These are phyloP conservation scores for Gracilariopsis chorda DNA, from an alignment of 23 red algal species.

Conservation along the genomic window DNA sequence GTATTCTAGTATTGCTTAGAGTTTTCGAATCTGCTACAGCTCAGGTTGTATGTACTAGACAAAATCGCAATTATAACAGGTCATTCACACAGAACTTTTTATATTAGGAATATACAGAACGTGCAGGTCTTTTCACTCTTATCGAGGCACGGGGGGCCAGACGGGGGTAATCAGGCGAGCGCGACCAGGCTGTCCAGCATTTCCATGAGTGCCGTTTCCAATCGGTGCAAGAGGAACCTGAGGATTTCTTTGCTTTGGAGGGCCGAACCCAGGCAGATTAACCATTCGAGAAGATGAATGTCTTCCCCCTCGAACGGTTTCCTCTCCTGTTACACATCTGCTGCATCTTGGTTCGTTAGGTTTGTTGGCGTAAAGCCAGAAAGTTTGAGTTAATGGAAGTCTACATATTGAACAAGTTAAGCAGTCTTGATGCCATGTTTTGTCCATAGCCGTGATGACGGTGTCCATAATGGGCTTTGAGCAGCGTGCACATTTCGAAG, in stretches of 20 bases:
- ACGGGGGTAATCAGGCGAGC: conserved; percentile 28
- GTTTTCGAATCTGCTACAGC: too few relatives aligned
- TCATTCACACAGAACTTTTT: too few relatives aligned
- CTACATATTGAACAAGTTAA: conserved; percentile 80
- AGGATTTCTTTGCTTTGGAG: neutral
- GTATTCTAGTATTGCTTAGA: too few relatives aligned
- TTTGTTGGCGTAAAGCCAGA: conserved; percentile 86
- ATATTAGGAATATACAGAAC: too few relatives aligned
- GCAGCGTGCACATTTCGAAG: conserved; percentile 88
- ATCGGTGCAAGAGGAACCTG: neutral
- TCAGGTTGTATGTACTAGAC: too few relatives aligned
- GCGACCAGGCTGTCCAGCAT: neutral
- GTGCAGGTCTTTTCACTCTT: too few relatives aligned
- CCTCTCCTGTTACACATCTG: conserved; percentile 78
- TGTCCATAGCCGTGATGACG: conserved; percentile 90
- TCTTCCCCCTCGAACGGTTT: conserved; percentile 6
- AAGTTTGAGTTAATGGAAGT: conserved; percentile 74
- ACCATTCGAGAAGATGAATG: conserved; percentile 15
- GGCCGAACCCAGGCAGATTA: conserved; percentile 40
- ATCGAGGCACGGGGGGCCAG: neutral
- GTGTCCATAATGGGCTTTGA: conserved; percentile 80
- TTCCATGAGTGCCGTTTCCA: neutral
- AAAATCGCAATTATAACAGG: too few relatives aligned
- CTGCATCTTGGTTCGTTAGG: conserved; percentile 84
- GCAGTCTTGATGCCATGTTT: conserved; percentile 83